Conservation (phyloP, 1,284 basidiomycete species). For the Ganoderma resinaceum region DNA sequence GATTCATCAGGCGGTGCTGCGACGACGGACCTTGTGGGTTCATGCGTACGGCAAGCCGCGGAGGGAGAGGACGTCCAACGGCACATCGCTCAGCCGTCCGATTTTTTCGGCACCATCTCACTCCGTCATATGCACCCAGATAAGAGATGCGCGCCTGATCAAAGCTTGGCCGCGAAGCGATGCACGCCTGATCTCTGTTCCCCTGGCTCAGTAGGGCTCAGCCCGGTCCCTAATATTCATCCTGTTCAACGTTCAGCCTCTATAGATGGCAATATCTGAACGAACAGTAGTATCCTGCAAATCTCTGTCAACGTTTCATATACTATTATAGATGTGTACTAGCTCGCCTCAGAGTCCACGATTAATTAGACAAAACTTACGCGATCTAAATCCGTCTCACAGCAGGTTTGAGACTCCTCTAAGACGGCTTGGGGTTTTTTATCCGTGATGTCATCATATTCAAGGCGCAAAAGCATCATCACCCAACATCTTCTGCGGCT, state of each 20-base stretch:
- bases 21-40: background rate
- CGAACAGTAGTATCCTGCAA: constrained; percentile 3
- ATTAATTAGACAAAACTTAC: constrained; percentile 3
- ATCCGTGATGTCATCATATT: background rate
- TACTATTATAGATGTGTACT: background rate
- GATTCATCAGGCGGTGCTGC: background rate
- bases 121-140: background rate
- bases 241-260: background rate
- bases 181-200: background rate
- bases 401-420: background rate
- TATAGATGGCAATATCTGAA: background rate
- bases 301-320: background rate
- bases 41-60: background rate
- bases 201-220: background rate
- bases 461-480: background rate
- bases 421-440: background rate
- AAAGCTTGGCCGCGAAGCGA: background rate
- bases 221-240: background rate
- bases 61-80: background rate
- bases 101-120: background rate
- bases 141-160: background rate
- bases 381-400: background rate
- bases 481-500: background rate
- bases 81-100: constrained; percentile 1
- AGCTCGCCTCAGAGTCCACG: too few species aligned